Evolutionary conservation across 192 early-diverging fungal genomes (phyloP).

Genomic region (Pilobolus umbonatus): DNA sequence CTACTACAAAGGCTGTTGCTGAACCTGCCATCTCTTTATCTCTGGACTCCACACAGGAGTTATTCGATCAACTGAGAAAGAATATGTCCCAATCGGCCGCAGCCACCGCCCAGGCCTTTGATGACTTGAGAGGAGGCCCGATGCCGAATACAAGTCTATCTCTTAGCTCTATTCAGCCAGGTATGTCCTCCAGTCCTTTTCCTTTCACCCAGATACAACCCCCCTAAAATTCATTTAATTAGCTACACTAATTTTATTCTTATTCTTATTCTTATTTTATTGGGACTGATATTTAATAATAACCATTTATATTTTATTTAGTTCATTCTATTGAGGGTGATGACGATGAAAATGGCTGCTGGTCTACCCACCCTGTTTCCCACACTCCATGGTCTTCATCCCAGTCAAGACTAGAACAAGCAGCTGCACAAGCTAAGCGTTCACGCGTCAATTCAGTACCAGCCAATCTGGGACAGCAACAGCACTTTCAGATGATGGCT

Average conservation of each 20-base stretch:
- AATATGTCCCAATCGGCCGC: constrained; percentile 29
- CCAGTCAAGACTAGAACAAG: constrained; percentile 13
- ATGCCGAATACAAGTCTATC: constrained; percentile 12
- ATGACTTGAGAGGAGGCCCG: constrained; percentile 1
- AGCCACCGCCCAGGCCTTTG: constrained; percentile 20
- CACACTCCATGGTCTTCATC: constrained; percentile 13
- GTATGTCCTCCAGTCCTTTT: too few species aligned
- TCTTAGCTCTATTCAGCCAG: constrained; percentile 2
- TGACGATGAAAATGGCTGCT: neutral
- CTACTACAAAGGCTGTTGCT: constrained; percentile 72
- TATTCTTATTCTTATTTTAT: neutral
- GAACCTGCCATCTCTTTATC: constrained; percentile 65
- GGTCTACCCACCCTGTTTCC: neutral
- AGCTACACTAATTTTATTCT: neutral
- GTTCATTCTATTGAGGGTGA: neutral
- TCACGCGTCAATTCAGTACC: constrained; percentile 29
- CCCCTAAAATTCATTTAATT: neutral
- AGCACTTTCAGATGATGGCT: constrained; percentile 7
- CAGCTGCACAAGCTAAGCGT: constrained; percentile 14
- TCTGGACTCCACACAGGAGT: constrained; percentile 51
- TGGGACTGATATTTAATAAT: neutral
- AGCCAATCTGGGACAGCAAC: constrained; percentile 21
- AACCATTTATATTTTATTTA: neutral
- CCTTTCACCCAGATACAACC: too few species aligned
- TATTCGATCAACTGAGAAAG: constrained; percentile 50